Evolutionary conservation across 163 green algal genomes (phyloP), one percentile per base, ranked within the genome.

Genomic region (Scenedesmus sp.): DNA sequence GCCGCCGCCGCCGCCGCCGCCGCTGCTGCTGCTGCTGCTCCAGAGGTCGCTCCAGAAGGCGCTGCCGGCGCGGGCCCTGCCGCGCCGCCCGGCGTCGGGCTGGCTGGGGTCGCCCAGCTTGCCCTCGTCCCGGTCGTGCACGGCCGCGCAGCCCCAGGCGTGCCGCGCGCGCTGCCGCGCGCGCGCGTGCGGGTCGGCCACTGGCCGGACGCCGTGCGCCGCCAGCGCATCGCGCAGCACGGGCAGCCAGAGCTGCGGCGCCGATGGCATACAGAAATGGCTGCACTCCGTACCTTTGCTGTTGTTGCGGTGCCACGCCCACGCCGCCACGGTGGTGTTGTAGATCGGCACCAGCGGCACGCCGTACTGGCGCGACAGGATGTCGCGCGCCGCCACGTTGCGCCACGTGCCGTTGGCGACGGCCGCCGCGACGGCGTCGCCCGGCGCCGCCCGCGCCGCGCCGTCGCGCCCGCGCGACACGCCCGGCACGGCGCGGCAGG

Each of bases 261-360:
- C 24, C 15, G 34, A 63, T 0, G 74, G 74, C 39, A 75, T 62
- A 51, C 74, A 81, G 74, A 47, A 81, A 31, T 81, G 74, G 33
- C 74, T 81, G 63, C 74, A 81, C 51, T 81, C 74, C 24, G 64
- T 48, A 20, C 74, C 74, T 17, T 73, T 39, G 26, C 69, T 67
- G 44, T 81, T 81, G 9, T 33, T 28, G 6, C 74, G 44, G 63
- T 81, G 74, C 20, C 60, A 67, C 15, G 60, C 22, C 62, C 63
- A 75, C 4, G 62, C 62, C 11, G 74, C 56, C 2, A 57, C 74
- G 24, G 54, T 81, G 22, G 20, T 39, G 44, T 81, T 81, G 39
- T 75, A 81, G 5, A 81, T 26, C 18, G 62, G 62, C 22, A 81
- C 42, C 14, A 75, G 13, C 5, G 62, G 74, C 28, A 81, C 31